Base-by-base conservation (phyloP, 768 basidiomycete genomes). In the Amanita exitialis region DNA sequence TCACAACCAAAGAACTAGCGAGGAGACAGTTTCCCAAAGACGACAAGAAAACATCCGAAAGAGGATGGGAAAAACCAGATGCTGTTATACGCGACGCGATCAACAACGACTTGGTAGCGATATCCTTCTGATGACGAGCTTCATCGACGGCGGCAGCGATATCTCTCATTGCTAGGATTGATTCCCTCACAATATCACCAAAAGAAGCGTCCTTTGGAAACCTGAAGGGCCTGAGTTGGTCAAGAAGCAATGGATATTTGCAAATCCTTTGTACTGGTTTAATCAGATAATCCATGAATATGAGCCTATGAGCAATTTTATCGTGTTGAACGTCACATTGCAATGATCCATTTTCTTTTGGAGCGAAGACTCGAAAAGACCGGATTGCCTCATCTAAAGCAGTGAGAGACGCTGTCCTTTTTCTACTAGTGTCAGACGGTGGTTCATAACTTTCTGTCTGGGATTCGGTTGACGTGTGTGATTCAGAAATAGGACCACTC, bases 181-280 rank as follows among this genome's bases (percentile, higher is more conserved):
- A 84, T 37, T 70, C 72, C 54, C 73, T 69, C 35, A 77, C 73
- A 25, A 74, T 62, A 18, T 71, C 68, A 49, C 73, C 68, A 25
- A 72, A 65, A 54, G 62, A 57, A 9, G 50, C 49, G 38, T 45
- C 56, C 15, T 59, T 61, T 25, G 66, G 49, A 12, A 62, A 52
- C 54, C 69, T 69, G 12, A 66, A 60, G 3, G 69, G 63, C 45
- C 66, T 64, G 32, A 96, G 75, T 58, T 87, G 82, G 52, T 82
- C 83, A 41, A 99, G 78, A 7, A 99, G 75, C 46, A 98, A 76
- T 15, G 93, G 91, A 62, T 99, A 99, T 58, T 85, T 89, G 77
- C 94, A 97, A 45, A 99, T 86, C 46, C 93, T 75, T 66, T 99
- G 95, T 13, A 97, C 78, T n/a, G 95, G 95, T 66, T 92, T 92